Percentiles rank a stretch among this genome's conserved stretches.
phyloP scores from a whole-genome alignment of 768 basidiomycete species.

The Vishniacozyma victoriae region DNA sequence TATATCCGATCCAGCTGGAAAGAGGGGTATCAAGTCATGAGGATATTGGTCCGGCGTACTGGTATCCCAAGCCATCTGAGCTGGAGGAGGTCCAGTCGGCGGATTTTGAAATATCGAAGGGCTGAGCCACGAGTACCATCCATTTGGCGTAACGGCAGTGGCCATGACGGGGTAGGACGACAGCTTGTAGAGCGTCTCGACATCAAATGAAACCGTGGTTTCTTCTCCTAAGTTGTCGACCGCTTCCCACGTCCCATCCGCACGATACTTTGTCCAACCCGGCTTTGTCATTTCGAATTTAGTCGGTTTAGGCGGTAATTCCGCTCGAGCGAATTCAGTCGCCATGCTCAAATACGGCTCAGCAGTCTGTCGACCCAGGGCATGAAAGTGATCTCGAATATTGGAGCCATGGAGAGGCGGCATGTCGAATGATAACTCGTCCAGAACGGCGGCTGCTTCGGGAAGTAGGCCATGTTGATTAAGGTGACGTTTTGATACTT shows the following conservation, averaged over 20 bases:
- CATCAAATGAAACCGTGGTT: slow-evolving; percentile 74
- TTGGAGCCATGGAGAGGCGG: slow-evolving; percentile 75
- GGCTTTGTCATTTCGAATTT: slow-evolving; percentile 54
- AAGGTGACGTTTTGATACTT: slow-evolving; percentile 76
- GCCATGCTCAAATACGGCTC: slow-evolving; percentile 75
- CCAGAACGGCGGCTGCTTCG: slow-evolving; percentile 70
- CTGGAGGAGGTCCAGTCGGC: neutral
- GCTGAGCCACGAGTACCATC: slow-evolving; percentile 95
- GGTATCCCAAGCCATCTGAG: slow-evolving; percentile 23
- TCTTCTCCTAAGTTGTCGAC: slow-evolving; percentile 60
- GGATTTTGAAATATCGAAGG: slow-evolving; percentile 51
- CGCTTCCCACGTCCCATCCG: slow-evolving; percentile 70
- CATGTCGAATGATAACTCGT: slow-evolving; percentile 71
- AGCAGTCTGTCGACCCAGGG: slow-evolving; percentile 62
- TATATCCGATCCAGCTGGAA: slow-evolving; percentile 5
- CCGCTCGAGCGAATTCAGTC: slow-evolving; percentile 53
- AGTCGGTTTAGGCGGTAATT: slow-evolving; percentile 61
- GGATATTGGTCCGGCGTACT: slow-evolving; percentile 13
- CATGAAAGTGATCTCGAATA: slow-evolving; percentile 82
- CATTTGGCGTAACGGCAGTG: slow-evolving; percentile 69
- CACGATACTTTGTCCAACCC: slow-evolving; percentile 86
- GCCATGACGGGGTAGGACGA: slow-evolving; percentile 77
- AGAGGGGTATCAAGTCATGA: slow-evolving; percentile 41
- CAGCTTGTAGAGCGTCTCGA: slow-evolving; percentile 79
- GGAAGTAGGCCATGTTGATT: slow-evolving; percentile 74